These are phyloP conservation scores for Xerocomus minutiporus DNA, from an alignment of 1,284 basidiomycete species.

Conservation along the genomic window DNA sequence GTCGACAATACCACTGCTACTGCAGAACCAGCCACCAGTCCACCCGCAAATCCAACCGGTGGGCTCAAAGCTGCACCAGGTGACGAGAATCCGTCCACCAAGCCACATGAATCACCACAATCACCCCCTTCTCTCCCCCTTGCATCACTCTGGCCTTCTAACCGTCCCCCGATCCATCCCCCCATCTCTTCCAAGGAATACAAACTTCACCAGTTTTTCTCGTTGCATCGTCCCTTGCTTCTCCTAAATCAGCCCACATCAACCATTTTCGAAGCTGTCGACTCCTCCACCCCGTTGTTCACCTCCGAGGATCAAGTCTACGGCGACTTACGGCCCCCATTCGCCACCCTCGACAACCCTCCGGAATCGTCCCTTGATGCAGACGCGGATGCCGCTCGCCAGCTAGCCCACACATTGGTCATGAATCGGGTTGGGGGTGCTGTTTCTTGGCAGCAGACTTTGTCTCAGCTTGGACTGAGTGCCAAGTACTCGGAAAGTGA, in stretches of 20 bases:
- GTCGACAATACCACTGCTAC: constrained; percentile 23
- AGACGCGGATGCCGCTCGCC: constrained; percentile 71
- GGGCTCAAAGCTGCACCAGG: constrained; percentile 17
- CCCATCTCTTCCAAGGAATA: constrained; percentile 59
- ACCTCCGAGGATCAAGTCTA: constrained; percentile 9
- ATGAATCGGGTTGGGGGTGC: constrained; percentile 58
- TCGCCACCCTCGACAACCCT: constrained; percentile 40
- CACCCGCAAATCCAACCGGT: constrained; percentile 12
- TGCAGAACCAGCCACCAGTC: constrained; percentile 15
- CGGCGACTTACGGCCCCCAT: constrained; percentile 8
- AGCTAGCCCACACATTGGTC: constrained; percentile 63
- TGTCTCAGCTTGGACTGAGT: constrained; percentile 58
- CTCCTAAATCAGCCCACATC: constrained; percentile 54
- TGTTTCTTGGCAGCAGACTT: constrained; percentile 58
- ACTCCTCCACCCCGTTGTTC: constrained; percentile 33
- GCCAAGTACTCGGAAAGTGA: constrained; percentile 43
- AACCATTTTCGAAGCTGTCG: constrained; percentile 51
- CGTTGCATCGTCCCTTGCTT: constrained; percentile 68
- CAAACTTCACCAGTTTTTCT: constrained; percentile 75
- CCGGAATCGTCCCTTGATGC: constrained; percentile 58
- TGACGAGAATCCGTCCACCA: constrained; percentile 24
- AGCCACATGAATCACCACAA: constrained; percentile 21
- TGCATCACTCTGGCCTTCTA: constrained; percentile 3
- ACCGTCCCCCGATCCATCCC: constrained; percentile 42
- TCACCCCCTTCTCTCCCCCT: constrained; percentile 4